These are phyloP conservation scores for Tardiomyces blankii DNA, from an alignment of 1,139 yeast genomes.

Conservation along the genomic window DNA sequence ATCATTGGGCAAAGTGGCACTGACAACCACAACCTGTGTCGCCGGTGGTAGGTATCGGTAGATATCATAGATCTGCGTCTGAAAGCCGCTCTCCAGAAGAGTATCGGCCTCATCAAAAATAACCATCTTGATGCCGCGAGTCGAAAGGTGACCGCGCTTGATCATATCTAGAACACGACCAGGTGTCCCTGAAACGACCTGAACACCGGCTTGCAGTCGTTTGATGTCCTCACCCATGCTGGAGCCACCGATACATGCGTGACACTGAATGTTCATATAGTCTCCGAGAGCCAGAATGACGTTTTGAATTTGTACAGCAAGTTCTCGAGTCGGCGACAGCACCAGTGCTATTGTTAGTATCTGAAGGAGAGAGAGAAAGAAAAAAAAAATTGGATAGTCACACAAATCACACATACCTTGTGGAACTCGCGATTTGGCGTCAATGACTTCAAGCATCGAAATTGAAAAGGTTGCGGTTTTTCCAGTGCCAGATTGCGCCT, in stretches of 20 bases:
- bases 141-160: constrained; percentile 55
- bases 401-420: constrained; percentile 34
- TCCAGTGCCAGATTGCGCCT: constrained; percentile 98
- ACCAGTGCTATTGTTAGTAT: constrained; percentile 69
- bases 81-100: constrained; percentile 78
- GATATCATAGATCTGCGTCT: constrained; percentile 85
- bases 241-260: constrained; percentile 92
- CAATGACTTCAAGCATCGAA: constrained; percentile 77
- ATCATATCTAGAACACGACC: constrained; percentile 88
- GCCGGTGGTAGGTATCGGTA: constrained; percentile 69
- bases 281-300: constrained; percentile 81
- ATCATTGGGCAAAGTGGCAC: constrained; percentile 83
- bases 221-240: constrained; percentile 72
- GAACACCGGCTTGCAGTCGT: constrained; percentile 65
- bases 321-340: constrained; percentile 90
- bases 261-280: constrained; percentile 68
- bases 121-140: constrained; percentile 69
- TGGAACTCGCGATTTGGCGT: constrained; percentile 34
- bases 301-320: constrained; percentile 80
- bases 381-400: too few relatives aligned
- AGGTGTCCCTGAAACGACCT: constrained; percentile 94
- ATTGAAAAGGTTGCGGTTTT: constrained; percentile 95
- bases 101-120: constrained; percentile 95
- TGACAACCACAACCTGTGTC: constrained; percentile 85
- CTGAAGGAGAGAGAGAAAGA: too few relatives aligned